Base-by-base conservation (phyloP, 495 filamentous ascomycete genomes). In the Podospora appendiculata region DNA sequence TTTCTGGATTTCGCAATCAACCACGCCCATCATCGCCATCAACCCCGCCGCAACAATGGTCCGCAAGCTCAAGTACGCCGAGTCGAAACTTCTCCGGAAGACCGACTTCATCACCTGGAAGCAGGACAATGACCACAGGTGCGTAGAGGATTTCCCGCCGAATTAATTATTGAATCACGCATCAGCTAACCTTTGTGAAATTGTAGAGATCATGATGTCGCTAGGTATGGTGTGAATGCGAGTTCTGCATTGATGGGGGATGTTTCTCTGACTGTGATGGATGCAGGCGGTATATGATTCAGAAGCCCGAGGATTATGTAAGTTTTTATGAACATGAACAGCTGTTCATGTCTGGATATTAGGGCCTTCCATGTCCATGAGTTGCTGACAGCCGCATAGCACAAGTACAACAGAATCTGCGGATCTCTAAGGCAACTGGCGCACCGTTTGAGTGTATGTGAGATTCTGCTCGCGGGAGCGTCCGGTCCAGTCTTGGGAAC, bases 21-120 rank as follows among this genome's bases (percentile, higher is more conserved):
- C 36, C 9, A 38, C 36, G 8, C 10, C 2, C 36, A n/a, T 3
- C 36, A 38, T 7, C 36, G 34, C 9, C 47, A 32, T 11, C 32
- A n/a, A 41, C 9, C 47, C 51, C 48, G 55, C 13, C 47, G 53
- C 48, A 56, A 81, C 63, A 47, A 94, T 94, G 89, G 87, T 93
- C 59, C 85, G 92, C 54, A 86, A 92, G 70, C 81, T 97, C 63
- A 96, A 95, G 51, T 57, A 17, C 50, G 90, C 95, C 72, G 92
- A 96, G 79, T 78, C 87, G 54, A 74, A 73, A 53, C 61, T 79
- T 55, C 84, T 96, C 65, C 81, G 83, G 52, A 98, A 97, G 73
- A 90, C 94, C 68, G 90, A 98, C 70, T 93, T 98, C 72, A 83
- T 89, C 58, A 91, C 85, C 64, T 97, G 92, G 77, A 89, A 90